phyloP scores from a whole-genome alignment of 495 filamentous ascomycete genomes.

The Hypoxylon cercidicola region DNA sequence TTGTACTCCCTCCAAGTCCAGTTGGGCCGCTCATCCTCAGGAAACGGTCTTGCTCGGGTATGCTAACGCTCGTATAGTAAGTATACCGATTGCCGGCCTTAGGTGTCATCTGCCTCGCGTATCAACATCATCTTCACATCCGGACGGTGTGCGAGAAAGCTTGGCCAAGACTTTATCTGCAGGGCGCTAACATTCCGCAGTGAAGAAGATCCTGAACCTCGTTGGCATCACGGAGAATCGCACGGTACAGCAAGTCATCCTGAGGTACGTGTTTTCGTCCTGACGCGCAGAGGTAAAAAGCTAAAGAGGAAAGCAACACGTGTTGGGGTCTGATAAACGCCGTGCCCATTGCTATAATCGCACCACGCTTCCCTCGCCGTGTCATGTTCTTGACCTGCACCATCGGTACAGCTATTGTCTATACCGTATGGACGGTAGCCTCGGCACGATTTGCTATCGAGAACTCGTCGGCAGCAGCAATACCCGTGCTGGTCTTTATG shows the following conservation, averaged over 20 bases:
- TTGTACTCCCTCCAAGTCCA: too few relatives aligned
- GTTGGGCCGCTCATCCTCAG: too few relatives aligned
- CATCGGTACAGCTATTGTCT: conserved; percentile 59
- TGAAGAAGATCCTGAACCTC: conserved; percentile 58
- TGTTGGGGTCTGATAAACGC: conserved; percentile 66
- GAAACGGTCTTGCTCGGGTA: too few relatives aligned
- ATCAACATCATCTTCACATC: too few relatives aligned
- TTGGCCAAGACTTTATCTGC: not conserved
- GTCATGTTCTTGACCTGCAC: conserved; percentile 65
- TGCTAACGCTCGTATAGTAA: conserved; percentile 24
- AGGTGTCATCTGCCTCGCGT: too few relatives aligned
- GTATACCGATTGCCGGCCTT: conserved; percentile 32
- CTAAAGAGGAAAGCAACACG: too few relatives aligned
- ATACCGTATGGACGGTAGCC: conserved; percentile 65
- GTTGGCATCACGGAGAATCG: conserved; percentile 55
- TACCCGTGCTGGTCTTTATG: conserved; percentile 68
- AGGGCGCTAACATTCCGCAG: conserved; percentile 32
- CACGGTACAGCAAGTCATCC: conserved; percentile 61
- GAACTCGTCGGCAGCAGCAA: conserved; percentile 54
- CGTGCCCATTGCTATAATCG: conserved; percentile 60
- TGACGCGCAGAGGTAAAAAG: too few relatives aligned
- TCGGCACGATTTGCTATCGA: conserved; percentile 60
- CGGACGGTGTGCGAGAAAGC: too few relatives aligned
- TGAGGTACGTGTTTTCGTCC: too few relatives aligned
- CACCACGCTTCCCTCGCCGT: conserved; percentile 59